phyloP scores from a whole-genome alignment of 2,329 filamentous ascomycete species.

The Fusarium sp. region DNA sequence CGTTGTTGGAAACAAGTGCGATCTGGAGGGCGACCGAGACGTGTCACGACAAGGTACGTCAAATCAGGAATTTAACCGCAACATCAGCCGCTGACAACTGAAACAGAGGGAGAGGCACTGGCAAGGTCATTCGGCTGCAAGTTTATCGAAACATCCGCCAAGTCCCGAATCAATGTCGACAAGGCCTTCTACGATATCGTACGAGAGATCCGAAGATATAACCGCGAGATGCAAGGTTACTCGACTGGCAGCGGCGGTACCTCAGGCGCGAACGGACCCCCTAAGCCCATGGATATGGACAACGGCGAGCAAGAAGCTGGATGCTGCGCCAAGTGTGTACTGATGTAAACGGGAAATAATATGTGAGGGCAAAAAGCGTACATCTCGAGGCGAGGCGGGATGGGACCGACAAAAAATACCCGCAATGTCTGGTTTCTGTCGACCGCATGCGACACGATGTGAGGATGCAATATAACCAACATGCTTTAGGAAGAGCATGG shows the following conservation, averaged over 20 bases:
- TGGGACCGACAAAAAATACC: conserved; percentile 22
- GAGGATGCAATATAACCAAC: conserved; percentile 32
- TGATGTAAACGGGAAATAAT: conserved; percentile 73
- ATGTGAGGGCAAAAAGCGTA: conserved; percentile 23
- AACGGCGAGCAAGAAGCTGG: conserved; percentile 75
- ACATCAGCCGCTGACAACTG: conserved; percentile 28
- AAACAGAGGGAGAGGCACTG: conserved; percentile 86
- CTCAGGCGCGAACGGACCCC: conserved; percentile 69
- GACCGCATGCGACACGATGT: conserved; percentile 26
- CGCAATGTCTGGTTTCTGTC: conserved; percentile 18
- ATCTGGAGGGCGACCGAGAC: conserved; percentile 92
- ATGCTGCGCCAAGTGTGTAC: conserved; percentile 86
- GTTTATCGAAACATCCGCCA: conserved; percentile 99
- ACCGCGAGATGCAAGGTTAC: conserved; percentile 96
- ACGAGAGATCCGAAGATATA: conserved; percentile 96
- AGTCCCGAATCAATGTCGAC: conserved; percentile 97
- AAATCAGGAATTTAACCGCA: not conserved
- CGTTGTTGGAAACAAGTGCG: conserved; percentile 98
- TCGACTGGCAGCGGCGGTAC: conserved; percentile 75
- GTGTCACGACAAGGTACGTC: conserved; percentile 90
- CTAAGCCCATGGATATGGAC: conserved; percentile 83
- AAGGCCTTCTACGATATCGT: conserved; percentile 99
- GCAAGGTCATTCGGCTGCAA: conserved; percentile 93
- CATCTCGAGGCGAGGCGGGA: conserved; percentile 16
- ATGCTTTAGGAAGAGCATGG: conserved; percentile 33